Conservation (phyloP, 2,329 filamentous ascomycete genomes). For the Diplocarpon rosae region DNA sequence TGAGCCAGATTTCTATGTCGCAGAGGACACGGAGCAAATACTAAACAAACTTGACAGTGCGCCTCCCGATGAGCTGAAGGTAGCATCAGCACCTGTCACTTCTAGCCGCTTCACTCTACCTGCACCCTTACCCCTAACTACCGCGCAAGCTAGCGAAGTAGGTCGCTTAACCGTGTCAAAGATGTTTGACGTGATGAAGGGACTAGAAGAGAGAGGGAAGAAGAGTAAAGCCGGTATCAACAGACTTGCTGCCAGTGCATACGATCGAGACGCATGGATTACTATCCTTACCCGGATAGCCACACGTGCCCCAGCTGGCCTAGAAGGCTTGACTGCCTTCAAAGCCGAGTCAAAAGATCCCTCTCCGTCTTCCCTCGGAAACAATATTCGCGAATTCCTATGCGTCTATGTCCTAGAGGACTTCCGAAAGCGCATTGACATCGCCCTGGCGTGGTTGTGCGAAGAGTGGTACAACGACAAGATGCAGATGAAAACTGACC, state of each 20-base stretch:
- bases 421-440: slow-evolving; percentile 78
- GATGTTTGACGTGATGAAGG: slow-evolving; percentile 67
- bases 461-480: slow-evolving; percentile 97
- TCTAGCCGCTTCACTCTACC: slow-evolving; percentile 71
- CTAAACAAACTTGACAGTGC: slow-evolving; percentile 65
- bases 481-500: slow-evolving; percentile 35
- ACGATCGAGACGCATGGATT: slow-evolving; percentile 83
- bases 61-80: slow-evolving; percentile 43
- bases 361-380: slow-evolving; percentile 40
- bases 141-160: slow-evolving; percentile 60
- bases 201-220: slow-evolving; percentile 56
- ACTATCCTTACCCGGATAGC: slow-evolving; percentile 78
- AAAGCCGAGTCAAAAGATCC: slow-evolving; percentile 43
- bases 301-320: slow-evolving; percentile 61
- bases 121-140: slow-evolving; percentile 60
- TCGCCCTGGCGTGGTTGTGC: slow-evolving; percentile 86
- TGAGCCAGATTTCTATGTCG: slow-evolving; percentile 68
- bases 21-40: slow-evolving; percentile 68
- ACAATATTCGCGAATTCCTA: slow-evolving; percentile 67
- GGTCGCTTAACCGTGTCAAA: slow-evolving; percentile 64
- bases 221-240: slow-evolving; percentile 66
- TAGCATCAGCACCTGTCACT: slow-evolving; percentile 34
- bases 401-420: slow-evolving; percentile 85
- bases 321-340: slow-evolving; percentile 45
- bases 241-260: slow-evolving; percentile 70